Base-by-base conservation (phyloP, 2,329 filamentous ascomycete genomes). In the Purpureocillium takamizusanense region DNA sequence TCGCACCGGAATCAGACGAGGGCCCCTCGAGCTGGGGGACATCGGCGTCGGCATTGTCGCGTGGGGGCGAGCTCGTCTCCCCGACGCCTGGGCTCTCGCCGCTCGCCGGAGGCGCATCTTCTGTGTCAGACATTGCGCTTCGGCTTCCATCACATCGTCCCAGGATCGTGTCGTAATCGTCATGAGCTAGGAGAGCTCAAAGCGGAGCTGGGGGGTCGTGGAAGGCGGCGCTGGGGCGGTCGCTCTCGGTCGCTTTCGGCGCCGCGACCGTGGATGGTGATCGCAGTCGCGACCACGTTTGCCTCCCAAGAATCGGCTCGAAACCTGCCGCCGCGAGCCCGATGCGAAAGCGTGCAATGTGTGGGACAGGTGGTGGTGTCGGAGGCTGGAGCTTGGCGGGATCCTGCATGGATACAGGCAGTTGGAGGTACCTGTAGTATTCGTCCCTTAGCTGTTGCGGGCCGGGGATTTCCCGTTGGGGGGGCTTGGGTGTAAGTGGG, bases 51-150 rank as follows among this genome's bases (percentile, higher is more conserved):
- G 14, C 33, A 23, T 27, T n/a, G 34, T 21, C 33, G 21, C 38
- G 43, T 27, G n/a, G 31, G 27, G n/a, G 21, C n/a, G 31, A n/a
- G n/a, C 45, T 45, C 38, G 62, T 66, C 44, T 66, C 62, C 37
- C 63, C 64, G 47, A 69, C 64, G 47, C 62, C 65, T 31, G 60
- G 61, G 41, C 49, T 51, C 42, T 54, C 53, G 44, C 64, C 61
- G 51, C 57, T 60, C 33, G 56, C 46, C 32, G 61, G 59, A 54
- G 64, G 57, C 47, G 62, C 56, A 48, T 72, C 66, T 60, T 66
- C 56, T 55, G 62, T 51, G 52, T 72, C 66, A 53, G 63, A 58
- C 71, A 74, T 73, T 59, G 52, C 63, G 54, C 59, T 55, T 48
- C 47, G 53, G 43, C 43, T 57, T 62, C 62, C 62, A 65, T 64